These are phyloP conservation scores for Agarophyton chilense DNA, from an alignment of 23 red algal genomes.

Conservation along the genomic window DNA sequence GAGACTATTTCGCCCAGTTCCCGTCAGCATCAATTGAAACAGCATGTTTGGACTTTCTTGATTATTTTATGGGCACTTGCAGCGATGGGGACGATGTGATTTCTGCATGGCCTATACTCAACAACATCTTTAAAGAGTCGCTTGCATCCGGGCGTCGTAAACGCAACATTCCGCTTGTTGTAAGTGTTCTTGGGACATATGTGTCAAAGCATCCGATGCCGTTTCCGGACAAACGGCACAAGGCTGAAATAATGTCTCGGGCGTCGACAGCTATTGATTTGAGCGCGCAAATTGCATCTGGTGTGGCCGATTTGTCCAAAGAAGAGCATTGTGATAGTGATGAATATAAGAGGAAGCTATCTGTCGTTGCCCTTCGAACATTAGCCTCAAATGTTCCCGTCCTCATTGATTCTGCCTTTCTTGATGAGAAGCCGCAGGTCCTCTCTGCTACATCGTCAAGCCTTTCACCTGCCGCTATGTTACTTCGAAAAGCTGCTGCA, in stretches of 20 bases:
- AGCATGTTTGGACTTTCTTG: slow-evolving; percentile 62
- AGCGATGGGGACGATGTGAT: slow-evolving; percentile 58
- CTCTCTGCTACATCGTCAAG: slow-evolving; percentile 23
- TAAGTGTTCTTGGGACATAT: slow-evolving; percentile 43
- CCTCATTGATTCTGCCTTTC: slow-evolving; percentile 55
- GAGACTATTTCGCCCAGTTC: slow-evolving; percentile 62
- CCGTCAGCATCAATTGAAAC: slow-evolving; percentile 41
- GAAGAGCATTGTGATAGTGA: slow-evolving; percentile 22
- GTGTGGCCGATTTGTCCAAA: slow-evolving; percentile 18
- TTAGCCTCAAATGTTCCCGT: slow-evolving; percentile 28
- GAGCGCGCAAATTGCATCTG: slow-evolving; percentile 32
- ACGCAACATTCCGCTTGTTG: background rate
- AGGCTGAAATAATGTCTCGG: slow-evolving; percentile 37
- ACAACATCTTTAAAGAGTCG: slow-evolving; percentile 38
- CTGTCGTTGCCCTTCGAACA: slow-evolving; percentile 44
- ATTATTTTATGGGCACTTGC: slow-evolving; percentile 45
- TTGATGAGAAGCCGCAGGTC: slow-evolving; percentile 64
- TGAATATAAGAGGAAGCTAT: slow-evolving; percentile 32
- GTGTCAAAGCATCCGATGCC: slow-evolving; percentile 28
- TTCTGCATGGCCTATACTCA: slow-evolving; percentile 12
- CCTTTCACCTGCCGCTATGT: slow-evolving; percentile 35
- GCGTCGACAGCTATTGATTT: slow-evolving; percentile 31
- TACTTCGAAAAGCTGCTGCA: slow-evolving; percentile 36
- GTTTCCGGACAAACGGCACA: slow-evolving; percentile 41
- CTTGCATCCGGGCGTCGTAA: slow-evolving; percentile 21